Percentiles rank a stretch among this genome's conserved stretches.
phyloP scores from a whole-genome alignment of 2,329 filamentous ascomycete genomes.

The Ceratocystiopsis brevicomis region DNA sequence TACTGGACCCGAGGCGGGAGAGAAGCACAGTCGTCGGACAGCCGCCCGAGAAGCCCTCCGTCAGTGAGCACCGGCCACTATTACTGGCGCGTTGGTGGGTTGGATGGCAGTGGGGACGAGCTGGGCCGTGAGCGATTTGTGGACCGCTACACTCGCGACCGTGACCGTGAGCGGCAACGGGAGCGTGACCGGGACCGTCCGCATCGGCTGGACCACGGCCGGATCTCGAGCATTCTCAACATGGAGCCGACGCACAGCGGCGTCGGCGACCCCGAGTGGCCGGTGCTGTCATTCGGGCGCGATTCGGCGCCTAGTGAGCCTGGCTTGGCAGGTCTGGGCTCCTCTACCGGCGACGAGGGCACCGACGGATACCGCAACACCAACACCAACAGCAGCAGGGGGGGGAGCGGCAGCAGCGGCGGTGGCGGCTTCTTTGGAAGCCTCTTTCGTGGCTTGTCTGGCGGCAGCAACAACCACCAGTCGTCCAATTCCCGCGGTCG shows the following conservation, averaged over 20 bases:
- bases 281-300: no score
- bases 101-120: no score
- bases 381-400: background rate
- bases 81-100: no score
- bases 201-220: no score
- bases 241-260: background rate
- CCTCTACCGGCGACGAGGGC: no score
- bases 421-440: background rate
- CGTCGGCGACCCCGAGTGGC: background rate
- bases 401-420: background rate
- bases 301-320: no score
- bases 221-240: no score
- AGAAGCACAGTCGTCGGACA: no score
- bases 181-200: background rate
- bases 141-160: background rate
- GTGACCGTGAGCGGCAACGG: background rate
- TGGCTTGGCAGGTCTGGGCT: no score
- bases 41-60: no score
- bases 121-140: background rate
- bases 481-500: slow-evolving; percentile 2
- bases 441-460: background rate
- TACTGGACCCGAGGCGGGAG: background rate
- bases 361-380: background rate
- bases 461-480: background rate
- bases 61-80: no score